Base-by-base conservation (phyloP, 2,329 filamentous ascomycete species). In the Pseudomassariella vexata region DNA sequence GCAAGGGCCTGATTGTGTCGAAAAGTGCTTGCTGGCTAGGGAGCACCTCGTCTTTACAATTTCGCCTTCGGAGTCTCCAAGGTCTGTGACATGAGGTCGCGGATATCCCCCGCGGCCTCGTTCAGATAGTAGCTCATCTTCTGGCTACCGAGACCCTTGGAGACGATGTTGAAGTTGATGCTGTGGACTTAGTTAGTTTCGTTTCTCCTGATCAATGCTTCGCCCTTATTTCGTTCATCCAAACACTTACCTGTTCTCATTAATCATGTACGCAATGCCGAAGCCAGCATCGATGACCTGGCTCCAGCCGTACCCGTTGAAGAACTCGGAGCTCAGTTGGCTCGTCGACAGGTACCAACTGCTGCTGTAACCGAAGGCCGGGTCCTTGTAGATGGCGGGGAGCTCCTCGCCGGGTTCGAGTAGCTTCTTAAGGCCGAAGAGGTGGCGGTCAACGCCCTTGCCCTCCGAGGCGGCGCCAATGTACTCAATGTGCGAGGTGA, bases 231-330 rank as follows among this genome's bases (percentile, higher is more conserved):
- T 10, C 17, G n/a, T 14, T 14, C 22, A 16, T 24, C 14, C 9
- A 24, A 21, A 19, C 25, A 52, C 68, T 60, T 56, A 86, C 82
- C 79, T 89, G 62, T 95, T 94, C 72, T 96, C 90, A 57, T 98
- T 98, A 60, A 98, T 96, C 92, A 98, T 98, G 60, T 98, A 98
- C 23, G 92, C 92, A 55, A 98, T 94, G 44, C 92, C 92, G 63
- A 92, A 98, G 19, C 92, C 92, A 39, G 83, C 85, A 53, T 96
- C 89, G 34, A 96, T 84, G 32, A 98, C 92, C 68, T 98, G 90
- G 55, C 85, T 92, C 92, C 92, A 98, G 27, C 92, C 92, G 62
- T 98, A 98, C 16, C 94, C 92, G 58, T 98, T 98, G 65, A 96
- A 98, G 70, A 85, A 95, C 68, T 98, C 94, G 20, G 82, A 89